phyloP scores from a whole-genome alignment of 495 filamentous ascomycete species.

The Pyrenopolyporus hunteri region DNA sequence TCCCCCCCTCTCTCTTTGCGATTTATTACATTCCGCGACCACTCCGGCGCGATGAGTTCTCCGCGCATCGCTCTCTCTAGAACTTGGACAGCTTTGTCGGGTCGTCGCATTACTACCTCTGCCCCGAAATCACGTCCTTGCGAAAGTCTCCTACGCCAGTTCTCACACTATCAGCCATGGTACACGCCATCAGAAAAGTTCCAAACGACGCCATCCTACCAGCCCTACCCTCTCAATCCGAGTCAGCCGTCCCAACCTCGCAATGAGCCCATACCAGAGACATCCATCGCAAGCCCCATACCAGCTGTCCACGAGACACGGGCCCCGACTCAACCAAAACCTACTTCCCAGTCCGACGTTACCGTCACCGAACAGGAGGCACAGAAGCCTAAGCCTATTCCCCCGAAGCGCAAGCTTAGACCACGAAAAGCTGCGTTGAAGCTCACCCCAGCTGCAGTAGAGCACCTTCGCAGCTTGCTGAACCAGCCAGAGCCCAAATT shows the following conservation, averaged over 20 bases:
- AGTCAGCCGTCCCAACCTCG: slow-evolving; percentile 67
- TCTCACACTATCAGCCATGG: slow-evolving; percentile 66
- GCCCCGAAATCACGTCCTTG: slow-evolving; percentile 51
- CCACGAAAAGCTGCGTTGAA: slow-evolving; percentile 91
- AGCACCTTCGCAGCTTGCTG: slow-evolving; percentile 75
- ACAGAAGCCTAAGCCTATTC: slow-evolving; percentile 62
- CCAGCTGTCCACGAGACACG: slow-evolving; percentile 61
- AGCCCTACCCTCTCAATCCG: slow-evolving; percentile 70
- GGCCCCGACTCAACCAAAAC: slow-evolving; percentile 50
- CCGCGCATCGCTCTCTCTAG: slow-evolving; percentile 48
- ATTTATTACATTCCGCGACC: slow-evolving; percentile 1
- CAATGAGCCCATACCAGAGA: slow-evolving; percentile 68
- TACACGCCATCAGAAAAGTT: slow-evolving; percentile 64
- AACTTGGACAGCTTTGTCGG: slow-evolving; percentile 58
- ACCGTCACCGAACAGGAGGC: slow-evolving; percentile 65
- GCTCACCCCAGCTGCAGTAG: slow-evolving; percentile 76
- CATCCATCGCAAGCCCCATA: slow-evolving; percentile 66
- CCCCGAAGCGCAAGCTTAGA: slow-evolving; percentile 70
- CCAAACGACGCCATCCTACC: slow-evolving; percentile 77
- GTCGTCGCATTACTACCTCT: slow-evolving; percentile 51
- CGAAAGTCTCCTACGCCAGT: slow-evolving; percentile 63
- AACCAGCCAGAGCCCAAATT: slow-evolving; percentile 85
- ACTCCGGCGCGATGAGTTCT: slow-evolving; percentile 32
- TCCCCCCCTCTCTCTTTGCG: too few relatives aligned
- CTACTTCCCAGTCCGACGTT: slow-evolving; percentile 24